A percentile compares a stretch with the other conserved stretches of the same genome.
These are phyloP conservation scores for Farysia itapuensis DNA, from an alignment of 1,284 basidiomycete genomes.

Conservation along the genomic window DNA sequence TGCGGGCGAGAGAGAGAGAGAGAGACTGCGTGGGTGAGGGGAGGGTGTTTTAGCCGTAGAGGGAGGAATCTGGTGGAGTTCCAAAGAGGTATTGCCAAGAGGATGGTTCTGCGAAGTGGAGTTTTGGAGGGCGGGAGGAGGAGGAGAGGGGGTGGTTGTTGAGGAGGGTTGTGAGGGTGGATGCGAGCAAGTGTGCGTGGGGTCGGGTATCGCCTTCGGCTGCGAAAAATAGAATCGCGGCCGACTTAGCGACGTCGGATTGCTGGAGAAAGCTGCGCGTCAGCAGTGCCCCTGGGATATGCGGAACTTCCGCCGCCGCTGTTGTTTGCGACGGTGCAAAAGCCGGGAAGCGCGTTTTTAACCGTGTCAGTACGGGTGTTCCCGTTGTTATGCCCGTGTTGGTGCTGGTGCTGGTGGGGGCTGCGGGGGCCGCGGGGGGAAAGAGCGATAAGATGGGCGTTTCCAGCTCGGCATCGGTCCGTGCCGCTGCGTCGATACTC, in stretches of 20 bases:
- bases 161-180: slow-evolving; percentile 9
- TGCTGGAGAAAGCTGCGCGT: slow-evolving; percentile 19
- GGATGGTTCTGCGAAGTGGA: too few relatives aligned
- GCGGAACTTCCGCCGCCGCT: slow-evolving; percentile 7
- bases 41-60: slow-evolving; percentile 18
- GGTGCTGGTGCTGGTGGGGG: slow-evolving; percentile 3
- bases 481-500: slow-evolving; percentile 41
- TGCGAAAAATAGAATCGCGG: slow-evolving; percentile 41
- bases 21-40: background rate
- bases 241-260: background rate
- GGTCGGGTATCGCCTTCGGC: slow-evolving; percentile 49
- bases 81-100: slow-evolving; percentile 27
- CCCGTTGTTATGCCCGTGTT: too few relatives aligned
- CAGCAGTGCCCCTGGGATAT: slow-evolving; percentile 34
- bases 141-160: background rate
- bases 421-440: slow-evolving; percentile 3
- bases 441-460: slow-evolving; percentile 14
- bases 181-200: slow-evolving; percentile 41
- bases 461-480: slow-evolving; percentile 40
- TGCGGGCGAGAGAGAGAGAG: background rate
- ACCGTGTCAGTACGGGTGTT: background rate
- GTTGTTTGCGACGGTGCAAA: background rate
- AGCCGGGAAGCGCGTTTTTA: background rate
- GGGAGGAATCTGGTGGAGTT: slow-evolving; percentile 1
- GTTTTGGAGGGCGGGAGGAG: background rate